These are phyloP conservation scores for Anisodus acutangulus DNA, from an alignment of 257 asterid species.

Conservation along the genomic window DNA sequence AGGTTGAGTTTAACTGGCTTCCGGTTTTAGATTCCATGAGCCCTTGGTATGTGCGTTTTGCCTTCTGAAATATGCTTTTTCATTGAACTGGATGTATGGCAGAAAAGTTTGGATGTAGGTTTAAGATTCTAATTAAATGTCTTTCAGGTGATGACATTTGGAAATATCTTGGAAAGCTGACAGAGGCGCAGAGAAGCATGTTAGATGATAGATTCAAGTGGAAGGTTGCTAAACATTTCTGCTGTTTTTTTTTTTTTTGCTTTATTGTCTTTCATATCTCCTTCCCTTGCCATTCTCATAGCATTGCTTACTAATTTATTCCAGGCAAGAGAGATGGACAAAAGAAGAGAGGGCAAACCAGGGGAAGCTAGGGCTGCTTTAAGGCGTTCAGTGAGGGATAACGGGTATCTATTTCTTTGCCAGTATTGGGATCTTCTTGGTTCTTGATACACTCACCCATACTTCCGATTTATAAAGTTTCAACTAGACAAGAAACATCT, in stretches of 20 bases:
- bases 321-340: conserved; percentile 99
- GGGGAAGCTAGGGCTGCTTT: conserved; percentile 95
- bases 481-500: conserved; percentile 3
- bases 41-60: neutral
- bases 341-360: conserved; percentile 91
- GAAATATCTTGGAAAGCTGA: conserved; percentile 93
- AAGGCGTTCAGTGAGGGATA: conserved; percentile 97
- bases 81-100: neutral
- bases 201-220: conserved; percentile 96
- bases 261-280: neutral
- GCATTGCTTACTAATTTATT: conserved; percentile 4
- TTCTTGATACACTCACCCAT: neutral
- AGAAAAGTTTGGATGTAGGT: neutral
- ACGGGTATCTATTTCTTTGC: conserved; percentile 58
- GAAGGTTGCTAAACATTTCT: conserved; percentile 62
- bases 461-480: neutral
- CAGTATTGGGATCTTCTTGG: neutral
- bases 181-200: conserved; percentile 99
- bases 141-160: conserved; percentile 93
- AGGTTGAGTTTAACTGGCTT: neutral
- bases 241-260: neutral
- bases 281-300: conserved; percentile 21
- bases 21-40: neutral
- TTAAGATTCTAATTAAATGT: conserved; percentile 31
- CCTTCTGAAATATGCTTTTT: conserved; percentile 6